A percentile compares a stretch with the other conserved stretches of the same genome.
These are phyloP conservation scores for Rhodamnia rubescens DNA, from an alignment of 345 rosid species.

Conservation along the genomic window DNA sequence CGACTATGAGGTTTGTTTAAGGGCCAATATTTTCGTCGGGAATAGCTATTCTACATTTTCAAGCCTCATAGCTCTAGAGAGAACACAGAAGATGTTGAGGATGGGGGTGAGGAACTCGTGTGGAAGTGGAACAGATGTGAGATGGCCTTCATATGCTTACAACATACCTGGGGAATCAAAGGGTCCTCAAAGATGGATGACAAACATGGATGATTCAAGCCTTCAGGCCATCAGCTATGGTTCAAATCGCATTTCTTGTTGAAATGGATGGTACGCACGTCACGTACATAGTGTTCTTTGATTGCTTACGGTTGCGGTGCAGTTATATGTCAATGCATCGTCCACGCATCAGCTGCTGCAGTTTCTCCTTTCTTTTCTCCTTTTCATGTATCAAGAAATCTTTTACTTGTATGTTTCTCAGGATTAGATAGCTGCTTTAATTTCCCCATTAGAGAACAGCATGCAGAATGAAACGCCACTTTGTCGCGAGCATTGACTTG, in stretches of 20 bases:
- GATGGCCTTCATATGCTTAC: constrained; percentile 89
- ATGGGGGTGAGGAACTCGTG: constrained; percentile 57
- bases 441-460: background rate
- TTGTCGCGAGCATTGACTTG: background rate
- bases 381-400: background rate
- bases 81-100: constrained; percentile 66
- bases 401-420: background rate
- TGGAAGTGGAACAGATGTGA: constrained; percentile 14
- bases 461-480: background rate
- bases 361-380: background rate
- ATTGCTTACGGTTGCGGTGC: background rate
- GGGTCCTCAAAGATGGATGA: constrained; percentile 73
- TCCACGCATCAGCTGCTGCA: background rate
- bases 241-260: constrained; percentile 56
- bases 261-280: constrained; percentile 2
- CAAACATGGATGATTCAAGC: constrained; percentile 75
- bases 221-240: constrained; percentile 84
- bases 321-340: background rate
- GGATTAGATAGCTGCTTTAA: background rate
- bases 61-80: constrained; percentile 74
- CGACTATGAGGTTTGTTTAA: constrained; percentile 86
- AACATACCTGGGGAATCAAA: constrained; percentile 52
- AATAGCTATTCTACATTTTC: constrained; percentile 96
- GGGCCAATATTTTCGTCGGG: constrained; percentile 83
- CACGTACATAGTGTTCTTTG: background rate